Conservation (phyloP, 768 basidiomycete genomes). For the Kwoniella sp. region DNA sequence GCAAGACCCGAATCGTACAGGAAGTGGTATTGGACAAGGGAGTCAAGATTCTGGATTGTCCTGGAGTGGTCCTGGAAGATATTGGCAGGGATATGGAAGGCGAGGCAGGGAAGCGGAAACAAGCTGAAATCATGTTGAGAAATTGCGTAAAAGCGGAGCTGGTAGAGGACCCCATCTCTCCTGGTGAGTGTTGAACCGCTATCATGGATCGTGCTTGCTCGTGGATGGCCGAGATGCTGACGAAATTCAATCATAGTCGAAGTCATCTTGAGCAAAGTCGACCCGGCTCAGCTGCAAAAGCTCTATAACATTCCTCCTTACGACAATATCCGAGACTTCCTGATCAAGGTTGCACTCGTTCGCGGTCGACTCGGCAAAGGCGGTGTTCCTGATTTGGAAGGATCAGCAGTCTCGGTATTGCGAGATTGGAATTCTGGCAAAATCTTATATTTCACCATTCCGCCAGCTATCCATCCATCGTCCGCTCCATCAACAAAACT, state of each 20-base stretch:
- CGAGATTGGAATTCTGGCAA: slow-evolving; percentile 96
- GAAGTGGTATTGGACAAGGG: slow-evolving; percentile 90
- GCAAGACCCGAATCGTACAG: slow-evolving; percentile 90
- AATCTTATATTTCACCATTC: slow-evolving; percentile 82
- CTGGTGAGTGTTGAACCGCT: slow-evolving; percentile 65
- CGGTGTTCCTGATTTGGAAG: slow-evolving; percentile 83
- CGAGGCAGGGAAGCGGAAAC: slow-evolving; percentile 57
- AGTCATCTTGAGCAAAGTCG: slow-evolving; percentile 76
- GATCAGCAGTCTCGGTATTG: slow-evolving; percentile 78
- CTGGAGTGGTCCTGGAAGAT: slow-evolving; percentile 95
- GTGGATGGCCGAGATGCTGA: slow-evolving; percentile 4
- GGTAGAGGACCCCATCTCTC: slow-evolving; percentile 82
- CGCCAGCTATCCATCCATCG: slow-evolving; percentile 78
- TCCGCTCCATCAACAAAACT: slow-evolving; percentile 62
- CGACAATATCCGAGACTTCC: slow-evolving; percentile 72
- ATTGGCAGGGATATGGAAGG: slow-evolving; percentile 60
- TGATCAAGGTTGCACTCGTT: slow-evolving; percentile 84
- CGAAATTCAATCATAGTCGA: slow-evolving; percentile 64
- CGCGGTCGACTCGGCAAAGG: slow-evolving; percentile 86
- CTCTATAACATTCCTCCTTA: slow-evolving; percentile 84
- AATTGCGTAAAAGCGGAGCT: slow-evolving; percentile 91
- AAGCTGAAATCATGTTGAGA: slow-evolving; percentile 69
- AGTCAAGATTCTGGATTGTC: slow-evolving; percentile 88
- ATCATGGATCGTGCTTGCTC: not conserved
- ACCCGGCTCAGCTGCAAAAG: slow-evolving; percentile 70